These are phyloP conservation scores for Trichoderma endophyticum DNA, from an alignment of 2,329 filamentous ascomycete species.

Conservation along the genomic window DNA sequence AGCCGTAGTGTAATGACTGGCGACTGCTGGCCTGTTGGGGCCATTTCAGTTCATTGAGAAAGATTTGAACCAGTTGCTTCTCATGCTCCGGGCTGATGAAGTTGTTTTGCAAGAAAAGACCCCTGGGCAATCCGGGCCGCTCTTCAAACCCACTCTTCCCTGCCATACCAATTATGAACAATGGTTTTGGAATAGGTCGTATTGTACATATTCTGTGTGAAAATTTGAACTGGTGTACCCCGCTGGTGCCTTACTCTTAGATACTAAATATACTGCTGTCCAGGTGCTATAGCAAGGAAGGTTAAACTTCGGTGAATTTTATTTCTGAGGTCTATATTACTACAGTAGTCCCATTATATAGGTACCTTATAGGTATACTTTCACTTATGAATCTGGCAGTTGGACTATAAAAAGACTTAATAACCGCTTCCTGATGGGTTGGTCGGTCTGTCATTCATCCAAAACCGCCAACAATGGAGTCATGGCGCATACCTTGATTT, in stretches of 20 bases:
- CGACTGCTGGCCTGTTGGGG: constrained; percentile 40
- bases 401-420: no score
- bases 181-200: neutral
- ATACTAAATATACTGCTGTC: no score
- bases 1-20: constrained; percentile 53
- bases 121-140: neutral
- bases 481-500: neutral
- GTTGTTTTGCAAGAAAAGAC: neutral
- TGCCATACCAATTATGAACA: neutral
- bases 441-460: no score
- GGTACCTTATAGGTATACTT: no score
- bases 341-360: no score
- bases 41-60: constrained; percentile 46
- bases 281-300: no score
- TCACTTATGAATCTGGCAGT: no score
- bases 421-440: no score
- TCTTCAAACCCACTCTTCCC: neutral
- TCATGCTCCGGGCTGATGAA: neutral
- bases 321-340: no score
- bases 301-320: no score
- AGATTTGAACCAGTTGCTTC: constrained; percentile 34
- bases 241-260: neutral
- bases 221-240: neutral
- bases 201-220: neutral
- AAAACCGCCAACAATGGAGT: no score